Evolutionary conservation across 805 yeast species (phyloP).

Genomic region (Barnettozyma botsteinii): DNA sequence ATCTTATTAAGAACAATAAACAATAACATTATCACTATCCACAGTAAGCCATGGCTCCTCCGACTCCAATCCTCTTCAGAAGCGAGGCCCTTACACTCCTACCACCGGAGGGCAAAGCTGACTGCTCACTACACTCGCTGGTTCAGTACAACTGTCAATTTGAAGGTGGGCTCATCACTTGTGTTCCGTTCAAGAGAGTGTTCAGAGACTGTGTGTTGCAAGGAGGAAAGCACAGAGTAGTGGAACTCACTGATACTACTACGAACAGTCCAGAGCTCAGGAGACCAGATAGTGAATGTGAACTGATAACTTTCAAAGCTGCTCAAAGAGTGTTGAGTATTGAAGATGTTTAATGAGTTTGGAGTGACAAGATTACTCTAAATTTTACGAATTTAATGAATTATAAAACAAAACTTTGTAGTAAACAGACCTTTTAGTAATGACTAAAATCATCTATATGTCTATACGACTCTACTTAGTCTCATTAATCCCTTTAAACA

Average conservation of each 20-base stretch:
- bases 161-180: constrained; percentile 36
- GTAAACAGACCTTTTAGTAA: too few relatives aligned
- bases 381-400: not conserved
- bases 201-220: constrained; percentile 38
- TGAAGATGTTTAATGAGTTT: not conserved
- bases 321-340: not conserved
- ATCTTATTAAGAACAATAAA: not conserved
- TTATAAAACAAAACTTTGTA: too few relatives aligned
- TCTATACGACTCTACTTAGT: too few relatives aligned
- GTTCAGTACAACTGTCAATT: constrained; percentile 44
- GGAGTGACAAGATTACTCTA: not conserved
- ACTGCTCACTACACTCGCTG: constrained; percentile 32
- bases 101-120: constrained; percentile 22
- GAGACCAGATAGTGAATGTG: not conserved
- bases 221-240: constrained; percentile 20
- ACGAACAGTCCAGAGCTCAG: constrained; percentile 24
- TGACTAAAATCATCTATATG: too few relatives aligned
- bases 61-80: constrained; percentile 38
- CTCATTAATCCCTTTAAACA: too few relatives aligned
- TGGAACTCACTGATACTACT: constrained; percentile 33
- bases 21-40: too few relatives aligned
- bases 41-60: constrained; percentile 57
- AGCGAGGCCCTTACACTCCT: constrained; percentile 26
- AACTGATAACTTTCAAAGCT: not conserved
- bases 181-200: constrained; percentile 44